Evolutionary conservation across 805 yeast species (phyloP).

Genomic region (Blastobotrys terrestris): DNA sequence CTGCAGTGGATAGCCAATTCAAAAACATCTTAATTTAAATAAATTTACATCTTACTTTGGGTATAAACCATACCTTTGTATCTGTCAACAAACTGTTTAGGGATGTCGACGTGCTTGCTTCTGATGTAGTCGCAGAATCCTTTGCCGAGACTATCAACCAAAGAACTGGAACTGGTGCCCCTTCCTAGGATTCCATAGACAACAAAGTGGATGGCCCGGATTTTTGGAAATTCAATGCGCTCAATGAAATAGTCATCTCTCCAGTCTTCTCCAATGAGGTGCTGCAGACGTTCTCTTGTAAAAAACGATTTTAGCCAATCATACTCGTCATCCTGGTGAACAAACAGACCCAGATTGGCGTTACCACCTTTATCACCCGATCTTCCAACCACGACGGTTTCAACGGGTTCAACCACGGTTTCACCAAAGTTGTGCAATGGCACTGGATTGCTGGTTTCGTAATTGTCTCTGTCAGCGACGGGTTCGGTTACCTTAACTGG

Average conservation of each 20-base stretch:
- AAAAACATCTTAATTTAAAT: too few species aligned
- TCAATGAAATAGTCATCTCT: constrained; percentile 3
- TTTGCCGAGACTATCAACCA: constrained; percentile 1
- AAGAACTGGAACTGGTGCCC: not conserved
- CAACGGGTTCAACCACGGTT: not conserved
- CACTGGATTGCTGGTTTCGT: not conserved
- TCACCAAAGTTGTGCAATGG: not conserved
- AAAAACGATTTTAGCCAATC: constrained; percentile 1
- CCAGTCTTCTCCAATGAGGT: constrained; percentile 3
- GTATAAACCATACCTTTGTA: not conserved
- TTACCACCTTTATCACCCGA: constrained; percentile 4
- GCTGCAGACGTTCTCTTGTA: not conserved
- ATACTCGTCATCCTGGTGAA: constrained; percentile 2
- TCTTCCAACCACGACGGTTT: not conserved
- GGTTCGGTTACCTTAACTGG: not conserved
- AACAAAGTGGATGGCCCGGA: not conserved
- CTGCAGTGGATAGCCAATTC: too few species aligned
- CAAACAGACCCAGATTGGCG: constrained; percentile 1
- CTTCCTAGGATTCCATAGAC: constrained; percentile 2
- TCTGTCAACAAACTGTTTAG: constrained; percentile 1
- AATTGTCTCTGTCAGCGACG: not conserved
- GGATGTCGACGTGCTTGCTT: constrained; percentile 1
- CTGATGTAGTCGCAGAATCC: constrained; percentile 4
- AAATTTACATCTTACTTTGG: not conserved
- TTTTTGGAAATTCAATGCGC: constrained; percentile 1